These are phyloP conservation scores for Aspergillus vadensis DNA, from an alignment of 2,329 filamentous ascomycete species.

Conservation along the genomic window DNA sequence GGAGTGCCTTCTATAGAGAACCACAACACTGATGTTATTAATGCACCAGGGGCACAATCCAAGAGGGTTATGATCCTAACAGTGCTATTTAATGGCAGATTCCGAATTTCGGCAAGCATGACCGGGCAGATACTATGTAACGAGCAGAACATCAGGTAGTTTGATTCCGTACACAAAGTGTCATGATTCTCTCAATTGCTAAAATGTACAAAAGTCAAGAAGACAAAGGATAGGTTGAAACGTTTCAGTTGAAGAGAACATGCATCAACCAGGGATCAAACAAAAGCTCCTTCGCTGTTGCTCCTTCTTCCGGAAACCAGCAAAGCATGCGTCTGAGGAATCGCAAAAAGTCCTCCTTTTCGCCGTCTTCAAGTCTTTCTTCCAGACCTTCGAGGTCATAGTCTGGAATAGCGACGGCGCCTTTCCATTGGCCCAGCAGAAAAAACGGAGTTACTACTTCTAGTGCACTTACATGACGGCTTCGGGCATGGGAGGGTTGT, in stretches of 20 bases:
- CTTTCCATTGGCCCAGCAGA: slow-evolving; percentile 17
- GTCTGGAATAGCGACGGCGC: slow-evolving; percentile 11
- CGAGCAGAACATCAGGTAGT: too few relatives aligned
- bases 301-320: slow-evolving; percentile 17
- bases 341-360: slow-evolving; percentile 19
- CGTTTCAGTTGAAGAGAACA: slow-evolving; percentile 12
- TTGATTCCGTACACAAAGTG: too few relatives aligned
- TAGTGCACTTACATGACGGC: not conserved
- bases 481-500: not conserved
- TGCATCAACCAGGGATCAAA: slow-evolving; percentile 22
- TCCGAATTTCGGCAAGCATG: too few relatives aligned
- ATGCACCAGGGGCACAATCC: too few relatives aligned
- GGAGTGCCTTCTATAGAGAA: too few relatives aligned
- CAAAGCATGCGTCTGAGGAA: slow-evolving; percentile 16
- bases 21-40: too few relatives aligned
- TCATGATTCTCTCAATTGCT: too few relatives aligned
- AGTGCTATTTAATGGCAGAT: too few relatives aligned
- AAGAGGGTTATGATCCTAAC: too few relatives aligned
- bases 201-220: too few relatives aligned
- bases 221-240: not conserved
- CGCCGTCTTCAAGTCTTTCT: slow-evolving; percentile 15
- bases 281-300: slow-evolving; percentile 19
- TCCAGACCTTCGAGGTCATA: slow-evolving; percentile 14
- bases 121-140: too few relatives aligned
- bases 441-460: not conserved